phyloP scores from a whole-genome alignment of 352 stramenopile species.

The Globisporangium middletonii region DNA sequence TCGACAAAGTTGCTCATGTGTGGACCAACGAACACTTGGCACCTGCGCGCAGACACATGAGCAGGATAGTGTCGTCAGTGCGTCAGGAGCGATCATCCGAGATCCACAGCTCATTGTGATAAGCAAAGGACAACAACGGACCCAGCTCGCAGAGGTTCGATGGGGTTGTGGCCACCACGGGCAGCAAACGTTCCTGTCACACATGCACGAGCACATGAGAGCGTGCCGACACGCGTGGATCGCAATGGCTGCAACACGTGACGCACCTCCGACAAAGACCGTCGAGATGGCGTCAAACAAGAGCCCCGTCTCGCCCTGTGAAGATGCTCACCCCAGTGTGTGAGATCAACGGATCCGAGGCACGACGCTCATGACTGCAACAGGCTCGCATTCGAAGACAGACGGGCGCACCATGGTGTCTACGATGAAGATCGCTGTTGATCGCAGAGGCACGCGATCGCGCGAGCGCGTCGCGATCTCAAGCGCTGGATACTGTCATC shows the following conservation, averaged over 20 bases:
- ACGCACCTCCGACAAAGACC: constrained; percentile 58
- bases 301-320: constrained; percentile 52
- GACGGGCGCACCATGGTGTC: constrained; percentile 44
- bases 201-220: no score
- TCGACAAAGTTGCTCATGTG: constrained; percentile 70
- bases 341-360: no score
- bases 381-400: background rate
- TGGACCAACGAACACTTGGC: constrained; percentile 53
- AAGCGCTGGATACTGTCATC: constrained; percentile 31
- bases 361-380: background rate
- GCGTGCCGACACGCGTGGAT: background rate
- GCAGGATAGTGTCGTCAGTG: background rate
- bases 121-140: constrained; percentile 9
- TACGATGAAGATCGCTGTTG: constrained; percentile 50
- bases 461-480: constrained; percentile 30
- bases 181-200: constrained; percentile 40
- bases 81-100: background rate
- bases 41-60: constrained; percentile 18
- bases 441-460: constrained; percentile 19
- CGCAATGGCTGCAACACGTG: background rate
- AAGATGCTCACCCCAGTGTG: background rate
- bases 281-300: constrained; percentile 42
- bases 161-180: constrained; percentile 66
- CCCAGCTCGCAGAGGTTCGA: constrained; percentile 63
- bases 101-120: background rate